A percentile compares a stretch with the other conserved stretches of the same genome.
phyloP scores from a whole-genome alignment of 2,329 filamentous ascomycete genomes.

The Bisporella sp. region DNA sequence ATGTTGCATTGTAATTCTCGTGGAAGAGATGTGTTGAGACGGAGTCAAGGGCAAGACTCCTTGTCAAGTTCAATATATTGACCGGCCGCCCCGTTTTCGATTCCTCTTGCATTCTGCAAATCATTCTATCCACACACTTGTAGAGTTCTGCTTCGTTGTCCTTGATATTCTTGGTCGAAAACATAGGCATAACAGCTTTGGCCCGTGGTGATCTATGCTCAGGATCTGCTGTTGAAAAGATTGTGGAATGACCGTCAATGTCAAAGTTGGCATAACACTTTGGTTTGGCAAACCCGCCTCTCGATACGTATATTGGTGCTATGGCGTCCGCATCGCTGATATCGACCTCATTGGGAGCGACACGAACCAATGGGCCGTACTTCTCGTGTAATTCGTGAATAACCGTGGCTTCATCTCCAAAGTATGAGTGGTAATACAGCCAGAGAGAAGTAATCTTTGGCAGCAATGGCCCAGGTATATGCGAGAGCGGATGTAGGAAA shows the following conservation, averaged over 20 bases:
- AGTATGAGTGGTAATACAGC: slow-evolving; percentile 31
- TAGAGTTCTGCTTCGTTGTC: slow-evolving; percentile 32
- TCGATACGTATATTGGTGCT: slow-evolving; percentile 41
- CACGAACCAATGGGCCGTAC: slow-evolving; percentile 28
- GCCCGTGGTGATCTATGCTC: slow-evolving; percentile 36
- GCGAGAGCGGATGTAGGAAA: slow-evolving; percentile 32
- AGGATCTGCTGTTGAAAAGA: slow-evolving; percentile 41
- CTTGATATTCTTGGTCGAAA: slow-evolving; percentile 39
- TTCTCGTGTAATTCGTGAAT: slow-evolving; percentile 20
- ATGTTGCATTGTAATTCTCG: slow-evolving; percentile 39
- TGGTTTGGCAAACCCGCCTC: slow-evolving; percentile 46
- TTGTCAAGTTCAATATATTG: slow-evolving; percentile 41
- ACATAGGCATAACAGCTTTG: slow-evolving; percentile 42
- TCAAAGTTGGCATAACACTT: slow-evolving; percentile 48
- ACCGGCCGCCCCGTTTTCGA: slow-evolving; percentile 27
- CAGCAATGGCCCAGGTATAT: slow-evolving; percentile 32
- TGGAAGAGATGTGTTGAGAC: slow-evolving; percentile 47
- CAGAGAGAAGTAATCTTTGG: slow-evolving; percentile 27
- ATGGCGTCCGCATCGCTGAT: slow-evolving; percentile 27
- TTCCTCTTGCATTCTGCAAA: slow-evolving; percentile 33
- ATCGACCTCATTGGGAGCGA: slow-evolving; percentile 29
- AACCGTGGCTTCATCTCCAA: slow-evolving; percentile 26
- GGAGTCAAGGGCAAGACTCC: slow-evolving; percentile 45
- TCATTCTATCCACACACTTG: slow-evolving; percentile 34
- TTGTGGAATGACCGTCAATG: slow-evolving; percentile 45